Evolutionary conservation across 2,329 filamentous ascomycete species (phyloP).

Genomic region (Fusarium phyllophilum): DNA sequence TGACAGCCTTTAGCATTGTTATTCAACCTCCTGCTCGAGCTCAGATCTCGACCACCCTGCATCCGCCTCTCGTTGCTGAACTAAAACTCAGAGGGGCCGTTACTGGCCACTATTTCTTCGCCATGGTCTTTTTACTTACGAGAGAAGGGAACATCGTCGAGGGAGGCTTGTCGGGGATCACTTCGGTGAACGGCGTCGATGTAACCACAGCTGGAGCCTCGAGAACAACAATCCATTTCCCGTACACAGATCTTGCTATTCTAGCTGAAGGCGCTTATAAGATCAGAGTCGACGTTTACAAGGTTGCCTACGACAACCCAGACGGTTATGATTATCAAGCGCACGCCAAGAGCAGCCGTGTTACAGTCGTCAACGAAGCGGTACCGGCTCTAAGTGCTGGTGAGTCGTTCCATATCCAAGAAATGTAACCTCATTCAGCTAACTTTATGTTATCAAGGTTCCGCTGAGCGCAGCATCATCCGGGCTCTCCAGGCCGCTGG

Average conservation of each 20-base stretch:
- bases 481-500: conserved; percentile 2
- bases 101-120: conserved; percentile 39
- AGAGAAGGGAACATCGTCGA: conserved; percentile 30
- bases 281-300: conserved; percentile 46
- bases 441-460: not conserved
- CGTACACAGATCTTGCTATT: conserved; percentile 43
- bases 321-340: conserved; percentile 20
- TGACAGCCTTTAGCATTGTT: conserved; percentile 33
- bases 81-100: conserved; percentile 9
- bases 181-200: conserved; percentile 29
- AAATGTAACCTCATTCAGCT: not conserved
- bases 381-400: conserved; percentile 5
- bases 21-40: conserved; percentile 41
- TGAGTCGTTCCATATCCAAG: not conserved
- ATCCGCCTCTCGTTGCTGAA: conserved; percentile 40
- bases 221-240: conserved; percentile 33
- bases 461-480: conserved; percentile 7
- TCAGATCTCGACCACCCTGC: conserved; percentile 26
- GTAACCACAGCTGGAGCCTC: conserved; percentile 10
- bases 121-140: conserved; percentile 41
- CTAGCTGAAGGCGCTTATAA: conserved; percentile 35
- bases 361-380: conserved; percentile 21
- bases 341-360: conserved; percentile 26
- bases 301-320: conserved; percentile 19
- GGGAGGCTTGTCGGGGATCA: conserved; percentile 30